A percentile compares a stretch with the other conserved stretches of the same genome.
Evolutionary conservation across 2,329 filamentous ascomycete species (phyloP).

Genomic region (Leptoxyphium fumago): DNA sequence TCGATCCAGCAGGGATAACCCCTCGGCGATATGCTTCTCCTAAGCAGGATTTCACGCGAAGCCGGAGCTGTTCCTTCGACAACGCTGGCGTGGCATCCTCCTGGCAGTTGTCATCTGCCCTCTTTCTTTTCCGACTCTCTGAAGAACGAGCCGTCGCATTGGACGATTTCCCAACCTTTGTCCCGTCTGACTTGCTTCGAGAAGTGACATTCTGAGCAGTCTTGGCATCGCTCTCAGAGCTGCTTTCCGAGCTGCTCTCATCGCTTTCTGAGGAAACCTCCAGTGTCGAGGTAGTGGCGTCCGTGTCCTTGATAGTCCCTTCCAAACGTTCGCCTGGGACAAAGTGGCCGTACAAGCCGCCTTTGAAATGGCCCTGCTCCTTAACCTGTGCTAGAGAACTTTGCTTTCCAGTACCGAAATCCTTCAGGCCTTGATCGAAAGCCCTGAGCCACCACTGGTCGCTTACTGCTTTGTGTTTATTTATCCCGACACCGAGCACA

Average conservation of each 20-base stretch:
- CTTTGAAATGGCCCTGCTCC: constrained; percentile 31
- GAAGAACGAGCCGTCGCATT: no score
- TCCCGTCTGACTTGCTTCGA: no score
- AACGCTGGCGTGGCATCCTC: no score
- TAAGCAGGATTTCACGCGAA: background rate
- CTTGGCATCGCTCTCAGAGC: no score
- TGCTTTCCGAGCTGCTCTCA: no score
- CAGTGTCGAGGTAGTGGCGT: background rate
- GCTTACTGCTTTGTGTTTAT: constrained; percentile 44
- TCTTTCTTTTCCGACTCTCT: no score
- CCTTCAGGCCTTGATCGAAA: constrained; percentile 79
- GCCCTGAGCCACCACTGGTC: constrained; percentile 98
- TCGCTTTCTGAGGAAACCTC: no score
- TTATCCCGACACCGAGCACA: constrained; percentile 66
- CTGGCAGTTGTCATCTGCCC: no score
- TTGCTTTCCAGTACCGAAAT: constrained; percentile 47
- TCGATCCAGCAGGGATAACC: constrained; percentile 2
- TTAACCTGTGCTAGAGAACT: constrained; percentile 36
- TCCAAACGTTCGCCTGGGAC: constrained; percentile 65
- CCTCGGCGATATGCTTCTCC: constrained; percentile 1
- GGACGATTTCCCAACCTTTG: no score
- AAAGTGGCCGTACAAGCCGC: constrained; percentile 69
- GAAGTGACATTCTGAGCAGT: no score
- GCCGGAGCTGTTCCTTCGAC: no score
- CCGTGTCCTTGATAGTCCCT: constrained; percentile 43